Base-by-base conservation (phyloP, 495 filamentous ascomycete genomes). In the Bathelium albidoporum region DNA sequence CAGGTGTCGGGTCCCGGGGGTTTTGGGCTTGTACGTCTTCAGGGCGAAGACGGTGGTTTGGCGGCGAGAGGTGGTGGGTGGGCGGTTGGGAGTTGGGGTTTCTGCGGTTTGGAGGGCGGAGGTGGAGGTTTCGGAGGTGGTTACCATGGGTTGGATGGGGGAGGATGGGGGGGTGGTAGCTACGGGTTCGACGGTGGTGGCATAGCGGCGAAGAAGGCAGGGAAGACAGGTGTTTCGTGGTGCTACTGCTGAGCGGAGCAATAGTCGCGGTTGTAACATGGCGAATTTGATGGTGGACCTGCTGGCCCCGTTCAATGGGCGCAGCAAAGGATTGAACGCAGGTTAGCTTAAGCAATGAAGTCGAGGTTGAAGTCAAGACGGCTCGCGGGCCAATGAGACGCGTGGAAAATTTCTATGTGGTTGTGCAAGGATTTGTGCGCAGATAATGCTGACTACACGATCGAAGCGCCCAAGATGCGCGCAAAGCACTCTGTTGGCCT, bases 1-100 rank as follows among this genome's bases (percentile, higher is more conserved):
- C 62, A 98, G 79, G 81, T 98, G 95, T 64, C 94, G 87, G 44
- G 96, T 71, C 82, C 94, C 95, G 44, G 94, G 94, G 11, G 95
- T 98, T 60, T 90, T 87, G 41, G 94, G 94, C 74, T 90, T 97
- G 72, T 98, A 98, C 43, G 86, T 93, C 65, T 89, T 85, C 74
- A 96, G 72, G 44, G 78, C 71, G 49, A 82, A 77, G 60, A 70
- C 69, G 12, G 76, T 64, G 34, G 77, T 74, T 41, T 62, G 71
- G 74, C 18, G 69, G 70, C 63, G 65, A 45, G 61, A 61, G 53
- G 66, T 61, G 22, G 61, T 32, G 68, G 68, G 18, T 70, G 66
- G 49, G 2, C 24, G 49, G 7, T 12, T 26, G 2, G 49, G 24
- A 49, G 75, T 75, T 28, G 70, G 49, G 9, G 49, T 55, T 26